Percentiles rank a stretch among this genome's conserved stretches.
Evolutionary conservation across 1,139 yeast species (phyloP).

Genomic region (Taphrina deformans): DNA sequence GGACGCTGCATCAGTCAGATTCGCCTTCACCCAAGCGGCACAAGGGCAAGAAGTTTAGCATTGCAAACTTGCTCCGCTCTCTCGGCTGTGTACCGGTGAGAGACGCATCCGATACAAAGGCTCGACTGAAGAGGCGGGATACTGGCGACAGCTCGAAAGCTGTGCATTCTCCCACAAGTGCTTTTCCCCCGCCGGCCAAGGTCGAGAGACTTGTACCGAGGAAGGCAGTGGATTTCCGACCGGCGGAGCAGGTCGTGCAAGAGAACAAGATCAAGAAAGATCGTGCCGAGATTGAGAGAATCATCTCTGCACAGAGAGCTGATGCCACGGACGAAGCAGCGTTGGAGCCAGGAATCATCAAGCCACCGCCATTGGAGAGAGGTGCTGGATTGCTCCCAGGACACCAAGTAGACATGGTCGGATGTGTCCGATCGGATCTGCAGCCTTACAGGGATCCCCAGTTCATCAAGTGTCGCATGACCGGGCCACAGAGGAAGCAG

Average conservation of each 20-base stretch:
- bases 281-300: slow-evolving; percentile 6
- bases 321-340: background rate
- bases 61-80: background rate
- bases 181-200: background rate
- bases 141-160: background rate
- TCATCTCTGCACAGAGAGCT: background rate
- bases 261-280: background rate
- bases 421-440: slow-evolving; percentile 5
- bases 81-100: background rate
- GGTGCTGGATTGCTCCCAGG: background rate
- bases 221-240: background rate
- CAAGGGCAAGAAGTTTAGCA: background rate
- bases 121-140: background rate
- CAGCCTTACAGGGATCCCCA: background rate
- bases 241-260: background rate
- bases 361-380: background rate
- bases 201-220: background rate
- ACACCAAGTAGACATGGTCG: background rate
- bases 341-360: background rate
- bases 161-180: background rate
- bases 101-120: background rate
- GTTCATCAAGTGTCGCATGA: background rate
- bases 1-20: background rate
- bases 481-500: background rate
- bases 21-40: background rate